Conservation (phyloP, 2,329 filamentous ascomycete genomes). For the Colletotrichum musae region DNA sequence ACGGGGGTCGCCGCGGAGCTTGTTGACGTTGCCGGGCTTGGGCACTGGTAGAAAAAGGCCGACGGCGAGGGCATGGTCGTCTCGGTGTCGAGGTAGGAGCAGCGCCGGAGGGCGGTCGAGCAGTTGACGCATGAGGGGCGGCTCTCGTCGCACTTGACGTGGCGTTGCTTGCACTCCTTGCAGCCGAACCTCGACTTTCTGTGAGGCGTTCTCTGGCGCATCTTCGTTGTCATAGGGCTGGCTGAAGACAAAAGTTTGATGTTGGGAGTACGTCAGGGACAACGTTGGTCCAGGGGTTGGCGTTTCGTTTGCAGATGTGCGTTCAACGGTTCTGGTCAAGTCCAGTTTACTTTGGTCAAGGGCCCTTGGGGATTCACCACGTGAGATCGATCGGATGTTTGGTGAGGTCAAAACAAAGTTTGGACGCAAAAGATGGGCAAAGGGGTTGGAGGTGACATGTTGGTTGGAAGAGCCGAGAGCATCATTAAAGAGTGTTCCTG, state of each 20-base stretch:
- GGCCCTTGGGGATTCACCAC: too few species aligned
- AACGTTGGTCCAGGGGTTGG: too few species aligned
- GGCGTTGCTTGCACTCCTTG: slow-evolving; percentile 56
- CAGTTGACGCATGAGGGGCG: slow-evolving; percentile 59
- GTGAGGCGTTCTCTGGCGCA: slow-evolving; percentile 44
- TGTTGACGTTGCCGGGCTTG: slow-evolving; percentile 21
- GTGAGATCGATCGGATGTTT: too few species aligned
- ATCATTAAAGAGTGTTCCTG: slow-evolving; percentile 16
- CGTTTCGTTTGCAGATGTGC: not conserved
- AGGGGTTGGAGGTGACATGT: not conserved
- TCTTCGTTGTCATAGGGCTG: not conserved
- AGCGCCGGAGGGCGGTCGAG: slow-evolving; percentile 52
- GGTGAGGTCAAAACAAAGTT: slow-evolving; percentile 2
- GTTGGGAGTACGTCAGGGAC: too few species aligned
- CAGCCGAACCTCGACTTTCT: slow-evolving; percentile 59
- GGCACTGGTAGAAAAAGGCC: slow-evolving; percentile 17
- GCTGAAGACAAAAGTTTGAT: not conserved
- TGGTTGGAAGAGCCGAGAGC: slow-evolving; percentile 8
- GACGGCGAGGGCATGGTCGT: slow-evolving; percentile 9
- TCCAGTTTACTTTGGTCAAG: too few species aligned
- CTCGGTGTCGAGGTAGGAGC: slow-evolving; percentile 47
- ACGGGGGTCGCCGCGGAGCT: not conserved
- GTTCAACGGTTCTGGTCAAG: too few species aligned
- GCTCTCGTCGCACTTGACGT: slow-evolving; percentile 60
- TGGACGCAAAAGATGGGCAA: not conserved